phyloP scores from a whole-genome alignment of 345 rosid species.

The Eucalyptus tenuipes region DNA sequence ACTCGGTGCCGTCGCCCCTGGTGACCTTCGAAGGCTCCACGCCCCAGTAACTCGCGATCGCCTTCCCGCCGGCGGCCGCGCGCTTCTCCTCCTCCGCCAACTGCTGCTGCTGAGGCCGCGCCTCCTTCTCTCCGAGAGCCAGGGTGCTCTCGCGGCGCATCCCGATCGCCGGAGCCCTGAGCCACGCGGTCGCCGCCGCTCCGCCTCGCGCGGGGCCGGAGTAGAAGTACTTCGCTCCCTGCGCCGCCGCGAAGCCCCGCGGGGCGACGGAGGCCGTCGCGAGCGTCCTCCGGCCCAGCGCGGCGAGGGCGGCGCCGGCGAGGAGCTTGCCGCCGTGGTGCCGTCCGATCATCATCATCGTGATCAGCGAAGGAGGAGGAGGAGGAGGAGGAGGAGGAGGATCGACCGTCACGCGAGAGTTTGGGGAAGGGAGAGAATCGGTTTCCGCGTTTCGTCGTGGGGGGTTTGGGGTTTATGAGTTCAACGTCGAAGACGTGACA shows the following conservation, averaged over 20 bases:
- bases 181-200: not conserved
- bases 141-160: not conserved
- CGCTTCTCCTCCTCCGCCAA: not conserved
- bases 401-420: not conserved
- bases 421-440: not conserved
- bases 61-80: not conserved
- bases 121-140: not conserved
- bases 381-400: not conserved
- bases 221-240: not conserved
- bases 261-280: not conserved
- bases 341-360: slow-evolving; percentile 1
- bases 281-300: slow-evolving; percentile 1
- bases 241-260: not conserved
- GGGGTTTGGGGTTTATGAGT: not conserved
- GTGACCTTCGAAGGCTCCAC: not conserved
- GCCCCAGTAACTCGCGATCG: slow-evolving; percentile 5
- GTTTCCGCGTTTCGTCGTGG: not conserved
- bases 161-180: slow-evolving; percentile 3
- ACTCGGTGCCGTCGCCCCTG: not conserved
- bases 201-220: not conserved
- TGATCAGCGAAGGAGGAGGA: not conserved
- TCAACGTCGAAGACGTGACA: not conserved
- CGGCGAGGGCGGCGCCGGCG: not conserved
- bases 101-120: not conserved
- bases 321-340: not conserved